phyloP scores from a whole-genome alignment of 495 filamentous ascomycete genomes.

The Daldinia grandis region DNA sequence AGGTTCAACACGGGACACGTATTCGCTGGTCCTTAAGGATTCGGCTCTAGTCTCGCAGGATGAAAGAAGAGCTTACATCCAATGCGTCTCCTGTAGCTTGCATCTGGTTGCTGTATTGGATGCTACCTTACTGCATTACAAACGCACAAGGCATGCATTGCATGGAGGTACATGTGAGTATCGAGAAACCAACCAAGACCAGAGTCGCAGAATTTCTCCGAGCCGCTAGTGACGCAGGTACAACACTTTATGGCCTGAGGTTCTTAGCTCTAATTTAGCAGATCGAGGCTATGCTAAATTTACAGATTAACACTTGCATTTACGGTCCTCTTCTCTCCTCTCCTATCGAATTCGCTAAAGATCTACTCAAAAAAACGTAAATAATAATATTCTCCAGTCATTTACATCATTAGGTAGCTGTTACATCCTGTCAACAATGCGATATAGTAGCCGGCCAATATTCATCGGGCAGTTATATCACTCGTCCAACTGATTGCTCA shows the following conservation, averaged over 20 bases:
- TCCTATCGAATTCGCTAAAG: background rate
- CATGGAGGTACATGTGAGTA: conserved; percentile 1
- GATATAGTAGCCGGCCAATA: background rate
- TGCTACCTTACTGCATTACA: conserved; percentile 28
- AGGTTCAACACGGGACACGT: background rate
- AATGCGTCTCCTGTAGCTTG: conserved; percentile 35
- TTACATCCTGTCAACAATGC: background rate
- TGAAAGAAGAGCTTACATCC: conserved; percentile 13
- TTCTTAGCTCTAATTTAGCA: conserved; percentile 1
- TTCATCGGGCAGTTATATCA: background rate
- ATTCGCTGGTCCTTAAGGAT: conserved; percentile 24
- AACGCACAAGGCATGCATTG: conserved; percentile 3
- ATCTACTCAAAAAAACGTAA: background rate
- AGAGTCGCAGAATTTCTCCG: conserved; percentile 37
- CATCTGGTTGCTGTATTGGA: conserved; percentile 30
- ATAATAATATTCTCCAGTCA: background rate
- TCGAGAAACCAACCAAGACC: conserved; percentile 26
- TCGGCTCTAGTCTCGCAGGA: conserved; percentile 5
- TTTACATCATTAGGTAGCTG: background rate
- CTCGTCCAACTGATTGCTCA: too few relatives aligned
- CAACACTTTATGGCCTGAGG: conserved; percentile 2
- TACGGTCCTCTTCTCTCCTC: background rate
- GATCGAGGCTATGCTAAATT: conserved; percentile 21
- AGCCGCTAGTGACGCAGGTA: conserved; percentile 36
- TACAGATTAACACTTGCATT: conserved; percentile 2